Evolutionary conservation across 177 flowering plant genomes (phyloP).

Genomic region (Tripterygium wilfordii): DNA sequence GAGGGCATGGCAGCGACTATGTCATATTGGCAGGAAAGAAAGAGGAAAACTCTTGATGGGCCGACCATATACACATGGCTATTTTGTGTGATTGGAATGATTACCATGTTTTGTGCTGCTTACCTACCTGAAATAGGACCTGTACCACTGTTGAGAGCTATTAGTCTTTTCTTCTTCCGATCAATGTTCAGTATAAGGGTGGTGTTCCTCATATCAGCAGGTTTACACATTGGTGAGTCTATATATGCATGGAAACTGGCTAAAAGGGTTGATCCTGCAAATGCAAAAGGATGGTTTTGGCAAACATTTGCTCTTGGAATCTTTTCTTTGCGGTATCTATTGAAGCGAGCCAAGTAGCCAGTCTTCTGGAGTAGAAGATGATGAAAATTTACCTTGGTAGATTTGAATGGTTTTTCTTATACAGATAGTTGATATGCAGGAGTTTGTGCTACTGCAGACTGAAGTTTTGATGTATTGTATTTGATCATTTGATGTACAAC

Average conservation of each 20-base stretch:
- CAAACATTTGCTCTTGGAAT: conserved; percentile 71
- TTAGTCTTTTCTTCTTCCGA: conserved; percentile 52
- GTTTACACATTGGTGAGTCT: conserved; percentile 58
- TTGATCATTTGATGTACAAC: no score
- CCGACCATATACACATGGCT: conserved; percentile 75
- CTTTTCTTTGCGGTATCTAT: conserved; percentile 61
- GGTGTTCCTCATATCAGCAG: conserved; percentile 22
- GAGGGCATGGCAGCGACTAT: conserved; percentile 87
- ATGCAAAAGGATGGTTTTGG: conserved; percentile 86
- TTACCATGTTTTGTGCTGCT: conserved; percentile 42
- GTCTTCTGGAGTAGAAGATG: background rate
- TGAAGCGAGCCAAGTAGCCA: conserved; percentile 47
- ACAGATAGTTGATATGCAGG: no score
- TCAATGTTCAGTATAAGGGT: conserved; percentile 30
- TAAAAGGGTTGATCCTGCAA: conserved; percentile 67
- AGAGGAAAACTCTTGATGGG: conserved; percentile 61
- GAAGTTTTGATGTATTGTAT: no score
- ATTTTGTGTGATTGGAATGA: conserved; percentile 59
- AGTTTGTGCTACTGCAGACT: no score
- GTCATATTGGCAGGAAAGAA: conserved; percentile 72
- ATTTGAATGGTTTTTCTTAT: no score
- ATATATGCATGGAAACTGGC: conserved; percentile 80
- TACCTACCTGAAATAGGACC: conserved; percentile 63
- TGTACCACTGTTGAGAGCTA: conserved; percentile 31
- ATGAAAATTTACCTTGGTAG: no score